phyloP scores from a whole-genome alignment of 2,329 filamentous ascomycete genomes.

The Aspergillus tamarii region DNA sequence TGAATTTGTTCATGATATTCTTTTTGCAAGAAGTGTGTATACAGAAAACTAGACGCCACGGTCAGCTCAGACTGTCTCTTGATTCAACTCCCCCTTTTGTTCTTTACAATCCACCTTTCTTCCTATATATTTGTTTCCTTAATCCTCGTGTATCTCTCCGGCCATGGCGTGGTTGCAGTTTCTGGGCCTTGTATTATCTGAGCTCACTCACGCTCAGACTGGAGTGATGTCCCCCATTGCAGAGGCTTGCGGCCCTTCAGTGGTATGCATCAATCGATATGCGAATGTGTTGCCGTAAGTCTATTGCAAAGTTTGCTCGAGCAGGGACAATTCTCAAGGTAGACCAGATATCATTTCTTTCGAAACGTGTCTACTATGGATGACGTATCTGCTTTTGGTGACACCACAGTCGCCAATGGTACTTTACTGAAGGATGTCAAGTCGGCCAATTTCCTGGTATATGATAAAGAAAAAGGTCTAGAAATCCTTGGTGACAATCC shows the following conservation, averaged over 20 bases:
- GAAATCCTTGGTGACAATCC: constrained; percentile 42
- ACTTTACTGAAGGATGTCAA: constrained; percentile 35
- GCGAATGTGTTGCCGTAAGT: constrained; percentile 30
- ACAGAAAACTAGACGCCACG: neutral
- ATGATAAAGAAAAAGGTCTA: constrained; percentile 39
- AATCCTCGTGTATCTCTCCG: neutral
- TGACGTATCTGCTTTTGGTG: constrained; percentile 30
- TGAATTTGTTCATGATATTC: neutral
- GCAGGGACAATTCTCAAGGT: constrained; percentile 21
- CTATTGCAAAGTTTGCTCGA: neutral
- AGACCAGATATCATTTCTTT: constrained; percentile 43
- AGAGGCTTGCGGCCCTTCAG: constrained; percentile 32
- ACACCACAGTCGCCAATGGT: constrained; percentile 39
- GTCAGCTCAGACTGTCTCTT: neutral
- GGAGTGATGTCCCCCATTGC: constrained; percentile 34
- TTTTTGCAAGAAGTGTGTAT: neutral
- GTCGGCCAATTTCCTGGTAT: constrained; percentile 43
- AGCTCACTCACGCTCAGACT: constrained; percentile 24
- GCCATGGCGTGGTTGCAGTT: constrained; percentile 1
- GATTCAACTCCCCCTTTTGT: neutral
- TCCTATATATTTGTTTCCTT: neutral
- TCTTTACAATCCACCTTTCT: neutral
- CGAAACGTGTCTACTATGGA: constrained; percentile 32
- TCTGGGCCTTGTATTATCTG: constrained; percentile 13
- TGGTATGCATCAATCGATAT: constrained; percentile 46